phyloP scores from a whole-genome alignment of 139 green algal genomes.

The Monoraphidium neglectum region DNA sequence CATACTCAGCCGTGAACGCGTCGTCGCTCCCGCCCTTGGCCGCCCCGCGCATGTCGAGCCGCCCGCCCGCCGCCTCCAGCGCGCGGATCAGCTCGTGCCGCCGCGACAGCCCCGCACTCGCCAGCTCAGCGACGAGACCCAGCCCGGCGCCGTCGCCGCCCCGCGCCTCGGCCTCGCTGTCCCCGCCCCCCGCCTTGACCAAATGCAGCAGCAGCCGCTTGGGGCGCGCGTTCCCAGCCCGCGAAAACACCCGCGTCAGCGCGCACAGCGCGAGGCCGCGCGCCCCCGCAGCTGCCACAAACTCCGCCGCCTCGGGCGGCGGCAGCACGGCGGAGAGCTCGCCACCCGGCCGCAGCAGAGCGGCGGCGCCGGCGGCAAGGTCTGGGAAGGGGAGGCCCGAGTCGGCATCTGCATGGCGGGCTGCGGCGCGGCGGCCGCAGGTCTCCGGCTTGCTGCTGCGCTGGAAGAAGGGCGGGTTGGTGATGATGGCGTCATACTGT shows the following conservation, averaged over 20 bases:
- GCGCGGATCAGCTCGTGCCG: neutral
- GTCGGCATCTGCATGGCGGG: slow-evolving; percentile 49
- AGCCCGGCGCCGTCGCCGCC: neutral
- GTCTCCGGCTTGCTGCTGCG: slow-evolving; percentile 35
- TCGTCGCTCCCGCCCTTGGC: neutral
- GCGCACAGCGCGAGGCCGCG: slow-evolving; percentile 25
- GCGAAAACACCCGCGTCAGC: slow-evolving; percentile 27
- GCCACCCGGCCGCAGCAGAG: slow-evolving; percentile 36
- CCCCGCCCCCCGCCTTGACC: neutral
- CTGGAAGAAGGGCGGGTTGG: slow-evolving; percentile 56
- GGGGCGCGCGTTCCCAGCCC: neutral
- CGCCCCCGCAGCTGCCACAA: slow-evolving; percentile 5
- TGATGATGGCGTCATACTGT: slow-evolving; percentile 51
- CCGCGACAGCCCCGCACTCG: neutral
- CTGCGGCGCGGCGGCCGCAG: slow-evolving; percentile 17
- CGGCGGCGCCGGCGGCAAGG: slow-evolving; percentile 28
- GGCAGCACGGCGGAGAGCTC: slow-evolving; percentile 40
- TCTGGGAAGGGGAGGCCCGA: slow-evolving; percentile 36
- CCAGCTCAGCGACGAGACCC: no score
- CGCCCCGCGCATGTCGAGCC: no score
- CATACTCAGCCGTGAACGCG: neutral
- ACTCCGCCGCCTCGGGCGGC: slow-evolving; percentile 19
- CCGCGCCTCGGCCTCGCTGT: neutral
- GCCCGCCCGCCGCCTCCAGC: no score
- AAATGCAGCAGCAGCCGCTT: slow-evolving; percentile 36